Conservation (phyloP, 2,329 filamentous ascomycete genomes). For the Plenodomus tracheiphilus region DNA sequence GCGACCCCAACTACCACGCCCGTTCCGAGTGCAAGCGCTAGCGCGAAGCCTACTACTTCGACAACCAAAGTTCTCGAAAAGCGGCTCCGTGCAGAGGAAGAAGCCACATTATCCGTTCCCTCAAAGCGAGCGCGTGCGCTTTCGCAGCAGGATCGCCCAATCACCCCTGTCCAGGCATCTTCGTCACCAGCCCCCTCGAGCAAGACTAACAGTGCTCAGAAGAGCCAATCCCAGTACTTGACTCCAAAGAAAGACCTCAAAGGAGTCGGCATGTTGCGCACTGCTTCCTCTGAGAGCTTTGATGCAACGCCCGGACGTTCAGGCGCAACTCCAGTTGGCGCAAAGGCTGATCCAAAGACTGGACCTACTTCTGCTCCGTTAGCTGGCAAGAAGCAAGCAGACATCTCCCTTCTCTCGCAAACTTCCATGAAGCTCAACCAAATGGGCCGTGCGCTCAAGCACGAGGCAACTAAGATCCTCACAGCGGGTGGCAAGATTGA, state of each 20-base stretch:
- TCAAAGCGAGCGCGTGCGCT: conserved; percentile 39
- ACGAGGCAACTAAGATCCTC: conserved; percentile 46
- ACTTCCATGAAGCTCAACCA: conserved; percentile 47
- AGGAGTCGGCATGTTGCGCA: conserved; percentile 41
- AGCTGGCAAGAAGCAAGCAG: conserved; percentile 35
- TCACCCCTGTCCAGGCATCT: conserved; percentile 34
- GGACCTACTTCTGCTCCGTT: conserved; percentile 37
- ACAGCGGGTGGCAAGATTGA: conserved; percentile 25
- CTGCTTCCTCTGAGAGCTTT: conserved; percentile 38
- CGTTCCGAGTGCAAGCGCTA: conserved; percentile 2
- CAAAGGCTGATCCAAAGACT: conserved; percentile 26
- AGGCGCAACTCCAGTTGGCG: conserved; percentile 31
- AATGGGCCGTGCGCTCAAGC: conserved; percentile 52
- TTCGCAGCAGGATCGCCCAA: conserved; percentile 35
- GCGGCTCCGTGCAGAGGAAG: conserved; percentile 39
- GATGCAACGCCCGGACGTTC: conserved; percentile 42
- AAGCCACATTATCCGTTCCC: conserved; percentile 23
- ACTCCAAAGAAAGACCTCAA: conserved; percentile 44
- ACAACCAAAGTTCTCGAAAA: conserved; percentile 35
- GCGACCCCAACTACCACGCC: conserved; percentile 16
- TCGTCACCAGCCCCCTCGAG: conserved; percentile 34
- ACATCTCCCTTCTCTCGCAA: conserved; percentile 42
- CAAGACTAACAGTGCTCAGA: conserved; percentile 35
- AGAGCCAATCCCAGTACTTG: conserved; percentile 27
- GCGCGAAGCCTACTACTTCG: conserved; percentile 12